phyloP scores from a whole-genome alignment of 2,329 filamentous ascomycete species.

The Aspergillus ibericus region DNA sequence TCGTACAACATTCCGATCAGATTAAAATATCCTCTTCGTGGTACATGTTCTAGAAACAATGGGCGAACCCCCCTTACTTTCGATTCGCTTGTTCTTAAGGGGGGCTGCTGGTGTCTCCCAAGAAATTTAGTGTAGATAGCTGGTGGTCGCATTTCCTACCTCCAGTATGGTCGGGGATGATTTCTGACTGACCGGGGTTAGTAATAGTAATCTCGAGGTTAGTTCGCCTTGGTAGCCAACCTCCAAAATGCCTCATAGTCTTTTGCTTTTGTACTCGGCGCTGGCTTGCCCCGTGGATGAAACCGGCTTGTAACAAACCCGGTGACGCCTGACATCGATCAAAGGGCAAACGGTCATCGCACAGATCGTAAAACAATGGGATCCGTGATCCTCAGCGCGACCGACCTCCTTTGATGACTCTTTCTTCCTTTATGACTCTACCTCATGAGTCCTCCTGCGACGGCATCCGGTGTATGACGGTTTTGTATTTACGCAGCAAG shows the following conservation, averaged over 20 bases:
- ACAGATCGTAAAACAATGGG: not conserved
- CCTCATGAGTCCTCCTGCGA: not conserved
- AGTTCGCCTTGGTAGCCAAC: constrained; percentile 6
- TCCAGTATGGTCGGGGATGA: not conserved
- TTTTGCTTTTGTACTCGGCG: not conserved
- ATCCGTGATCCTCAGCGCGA: not conserved
- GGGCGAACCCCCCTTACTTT: not conserved
- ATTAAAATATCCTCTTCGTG: constrained; percentile 5
- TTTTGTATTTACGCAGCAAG: not conserved
- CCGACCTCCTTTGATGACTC: not conserved
- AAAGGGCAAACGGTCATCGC: not conserved
- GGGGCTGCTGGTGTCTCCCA: not conserved
- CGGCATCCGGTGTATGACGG: not conserved
- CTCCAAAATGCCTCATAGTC: constrained; percentile 10
- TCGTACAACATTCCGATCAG: constrained; percentile 19
- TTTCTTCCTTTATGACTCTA: not conserved
- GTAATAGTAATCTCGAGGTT: constrained; percentile 2
- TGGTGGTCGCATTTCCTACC: not conserved
- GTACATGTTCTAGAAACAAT: constrained; percentile 6
- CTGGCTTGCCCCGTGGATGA: constrained; percentile 5
- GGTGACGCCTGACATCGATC: not conserved
- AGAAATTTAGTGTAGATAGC: not conserved
- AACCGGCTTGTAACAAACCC: constrained; percentile 4
- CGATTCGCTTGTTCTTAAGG: not conserved
- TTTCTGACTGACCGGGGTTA: constrained; percentile 6